Percentiles rank a stretch among this genome's conserved stretches.
These are phyloP conservation scores for Cladosporium austrohemisphaericum DNA, from an alignment of 2,329 filamentous ascomycete species.

Conservation along the genomic window DNA sequence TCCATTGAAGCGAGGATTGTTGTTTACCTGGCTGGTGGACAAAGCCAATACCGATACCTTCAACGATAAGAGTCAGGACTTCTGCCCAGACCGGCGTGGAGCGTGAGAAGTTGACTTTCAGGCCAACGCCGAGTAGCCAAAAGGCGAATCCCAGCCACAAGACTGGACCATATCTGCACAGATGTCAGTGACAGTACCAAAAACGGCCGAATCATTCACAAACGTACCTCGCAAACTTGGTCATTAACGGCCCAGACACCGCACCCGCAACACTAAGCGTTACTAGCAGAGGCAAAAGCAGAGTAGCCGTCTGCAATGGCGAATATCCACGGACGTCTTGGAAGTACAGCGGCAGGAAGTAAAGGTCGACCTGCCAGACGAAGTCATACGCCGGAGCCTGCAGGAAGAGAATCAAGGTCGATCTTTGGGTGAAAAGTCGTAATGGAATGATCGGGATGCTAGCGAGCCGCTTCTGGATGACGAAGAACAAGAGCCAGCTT, in stretches of 20 bases:
- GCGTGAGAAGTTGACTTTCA: conserved; percentile 12
- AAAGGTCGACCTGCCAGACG: conserved; percentile 24
- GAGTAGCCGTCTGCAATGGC: conserved; percentile 38
- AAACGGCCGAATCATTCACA: background rate
- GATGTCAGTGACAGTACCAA: background rate
- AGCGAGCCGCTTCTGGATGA: conserved; percentile 7
- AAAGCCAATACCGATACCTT: conserved; percentile 6
- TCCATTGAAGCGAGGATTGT: background rate
- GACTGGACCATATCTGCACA: conserved; percentile 1
- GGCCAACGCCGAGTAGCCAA: conserved; percentile 8
- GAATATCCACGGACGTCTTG: conserved; percentile 37
- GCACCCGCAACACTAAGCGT: conserved; percentile 5
- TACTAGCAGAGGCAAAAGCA: conserved; percentile 31
- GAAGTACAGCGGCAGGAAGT: conserved; percentile 41
- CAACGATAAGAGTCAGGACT: background rate
- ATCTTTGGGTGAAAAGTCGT: conserved; percentile 1
- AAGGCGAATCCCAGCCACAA: conserved; percentile 8
- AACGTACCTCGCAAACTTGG: conserved; percentile 6
- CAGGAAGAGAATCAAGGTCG: conserved; percentile 5
- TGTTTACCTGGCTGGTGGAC: conserved; percentile 9
- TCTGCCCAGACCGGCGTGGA: conserved; percentile 2
- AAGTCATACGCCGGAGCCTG: conserved; percentile 10
- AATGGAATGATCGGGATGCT: conserved; percentile 9
- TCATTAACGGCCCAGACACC: conserved; percentile 9
- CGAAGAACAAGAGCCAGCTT: conserved; percentile 10